Base-by-base conservation (phyloP, 2,329 filamentous ascomycete species). In the Colletotrichum tropicicola region DNA sequence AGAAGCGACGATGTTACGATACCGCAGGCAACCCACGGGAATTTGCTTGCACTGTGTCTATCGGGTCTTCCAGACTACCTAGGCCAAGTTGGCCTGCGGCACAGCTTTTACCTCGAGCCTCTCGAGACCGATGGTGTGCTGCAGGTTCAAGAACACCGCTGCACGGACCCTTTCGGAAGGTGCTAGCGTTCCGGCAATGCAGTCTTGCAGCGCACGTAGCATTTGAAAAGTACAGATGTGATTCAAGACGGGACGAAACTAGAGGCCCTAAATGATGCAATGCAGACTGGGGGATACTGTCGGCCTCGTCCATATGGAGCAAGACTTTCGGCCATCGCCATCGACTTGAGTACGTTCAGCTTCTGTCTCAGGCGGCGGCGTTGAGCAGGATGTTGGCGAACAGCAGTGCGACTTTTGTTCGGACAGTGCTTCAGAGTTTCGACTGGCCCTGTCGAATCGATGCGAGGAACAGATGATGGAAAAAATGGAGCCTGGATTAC, bases 401-500 rank as follows among this genome's bases (percentile, higher is more conserved):
- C 8, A 13, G 7, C 13, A 17, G n/a, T 43, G 23, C 23, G n/a
- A 27, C 44, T 47, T 21, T 55, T 28, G 12, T 45, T 25, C 41
- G 39, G 23, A 41, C 27, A 19, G 23, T 53, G 27, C 17, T 21
- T 35, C 53, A 45, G 55, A 58, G 23, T 41, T 58, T 57, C n/a
- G 15, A 47, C 19, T 5, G 19, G 41, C 17, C 32, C 28, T 45
- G 37, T 58, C 45, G 45, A 61, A 37, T 32, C 23, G 43, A 48
- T 43, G 35, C 27, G 49, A 52, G 21, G 57, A 49, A 61, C 35
- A 44, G 19, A 51, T 45, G 49, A 49, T 61, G 56, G 49, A 37
- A 61, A 61, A 61, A 49, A 32, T 51, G 48, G 44, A 51, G 44
- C 49, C 23, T 55, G 44, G 43, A 45, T 51, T 49, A 32, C 61